Evolutionary conservation across 2,329 filamentous ascomycete species (phyloP).

Genomic region (Alternaria postmessia): DNA sequence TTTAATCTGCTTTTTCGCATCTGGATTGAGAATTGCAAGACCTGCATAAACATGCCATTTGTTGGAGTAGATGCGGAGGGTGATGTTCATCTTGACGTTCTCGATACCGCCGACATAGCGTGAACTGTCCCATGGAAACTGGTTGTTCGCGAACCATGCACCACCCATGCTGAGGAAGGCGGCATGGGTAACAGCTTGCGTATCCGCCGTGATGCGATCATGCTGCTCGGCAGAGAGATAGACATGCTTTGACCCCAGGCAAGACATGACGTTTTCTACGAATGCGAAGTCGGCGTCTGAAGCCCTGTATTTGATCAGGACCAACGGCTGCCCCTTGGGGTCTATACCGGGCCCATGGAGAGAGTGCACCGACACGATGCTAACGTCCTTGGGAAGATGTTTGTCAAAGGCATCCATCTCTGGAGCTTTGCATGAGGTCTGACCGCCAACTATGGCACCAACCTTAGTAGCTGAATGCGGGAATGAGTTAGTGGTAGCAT

Average conservation of each 20-base stretch:
- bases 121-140: conserved; percentile 97
- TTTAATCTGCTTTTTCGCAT: conserved; percentile 88
- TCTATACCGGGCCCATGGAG: conserved; percentile 93
- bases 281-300: conserved; percentile 77
- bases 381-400: conserved; percentile 84
- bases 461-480: conserved; percentile 80
- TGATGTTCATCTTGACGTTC: conserved; percentile 99
- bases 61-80: conserved; percentile 94
- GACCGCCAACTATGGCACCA: conserved; percentile 93
- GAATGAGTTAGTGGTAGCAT: conserved; percentile 14
- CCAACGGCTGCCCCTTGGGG: conserved; percentile 86
- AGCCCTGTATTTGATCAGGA: conserved; percentile 92
- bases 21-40: conserved; percentile 93
- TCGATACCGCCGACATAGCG: conserved; percentile 97
- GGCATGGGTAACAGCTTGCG: conserved; percentile 96
- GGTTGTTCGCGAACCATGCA: conserved; percentile 92
- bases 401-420: conserved; percentile 94
- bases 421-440: conserved; percentile 97
- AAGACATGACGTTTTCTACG: conserved; percentile 82
- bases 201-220: conserved; percentile 97
- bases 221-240: conserved; percentile 87
- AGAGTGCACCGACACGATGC: conserved; percentile 95
- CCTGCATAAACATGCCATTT: conserved; percentile 99
- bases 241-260: conserved; percentile 85
- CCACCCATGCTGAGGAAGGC: conserved; percentile 97